These are phyloP conservation scores for Pseudopyricularia javanii DNA, from an alignment of 2,329 filamentous ascomycete species.

Conservation along the genomic window DNA sequence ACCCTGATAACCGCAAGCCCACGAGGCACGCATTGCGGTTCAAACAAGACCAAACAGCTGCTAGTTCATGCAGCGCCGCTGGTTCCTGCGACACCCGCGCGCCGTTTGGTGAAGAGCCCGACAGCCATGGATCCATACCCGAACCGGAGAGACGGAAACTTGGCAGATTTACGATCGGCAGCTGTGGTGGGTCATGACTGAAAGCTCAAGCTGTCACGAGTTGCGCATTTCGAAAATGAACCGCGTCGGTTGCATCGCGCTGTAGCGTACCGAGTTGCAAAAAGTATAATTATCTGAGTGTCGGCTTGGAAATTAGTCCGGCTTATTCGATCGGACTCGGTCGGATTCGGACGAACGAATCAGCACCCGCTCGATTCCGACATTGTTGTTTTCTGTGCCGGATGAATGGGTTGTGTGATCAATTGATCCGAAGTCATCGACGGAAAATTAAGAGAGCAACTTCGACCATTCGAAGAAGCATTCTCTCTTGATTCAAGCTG, in stretches of 20 bases:
- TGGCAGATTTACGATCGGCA: background rate
- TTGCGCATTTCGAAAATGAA: background rate
- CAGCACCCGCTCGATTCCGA: background rate
- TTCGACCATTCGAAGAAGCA: too few relatives aligned
- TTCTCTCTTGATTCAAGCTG: background rate
- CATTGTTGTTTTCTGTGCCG: too few relatives aligned
- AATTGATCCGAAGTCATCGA: too few relatives aligned
- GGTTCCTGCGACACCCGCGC: background rate
- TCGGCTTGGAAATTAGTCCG: background rate
- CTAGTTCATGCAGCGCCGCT: background rate
- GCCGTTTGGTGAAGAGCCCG: background rate
- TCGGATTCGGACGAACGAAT: background rate
- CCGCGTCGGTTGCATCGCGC: background rate
- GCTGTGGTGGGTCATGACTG: background rate
- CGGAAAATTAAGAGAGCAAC: too few relatives aligned
- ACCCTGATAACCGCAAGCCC: background rate
- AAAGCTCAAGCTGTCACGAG: background rate
- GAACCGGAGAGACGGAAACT: background rate
- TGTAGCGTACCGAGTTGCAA: too few relatives aligned
- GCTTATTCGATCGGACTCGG: slow-evolving; percentile 2
- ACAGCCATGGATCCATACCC: too few relatives aligned
- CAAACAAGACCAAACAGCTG: background rate
- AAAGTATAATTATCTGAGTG: too few relatives aligned
- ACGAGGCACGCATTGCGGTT: background rate
- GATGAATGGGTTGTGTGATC: too few relatives aligned